Evolutionary conservation across 169 alveolate species (phyloP).

Genomic region (Eimeria maxima): DNA sequence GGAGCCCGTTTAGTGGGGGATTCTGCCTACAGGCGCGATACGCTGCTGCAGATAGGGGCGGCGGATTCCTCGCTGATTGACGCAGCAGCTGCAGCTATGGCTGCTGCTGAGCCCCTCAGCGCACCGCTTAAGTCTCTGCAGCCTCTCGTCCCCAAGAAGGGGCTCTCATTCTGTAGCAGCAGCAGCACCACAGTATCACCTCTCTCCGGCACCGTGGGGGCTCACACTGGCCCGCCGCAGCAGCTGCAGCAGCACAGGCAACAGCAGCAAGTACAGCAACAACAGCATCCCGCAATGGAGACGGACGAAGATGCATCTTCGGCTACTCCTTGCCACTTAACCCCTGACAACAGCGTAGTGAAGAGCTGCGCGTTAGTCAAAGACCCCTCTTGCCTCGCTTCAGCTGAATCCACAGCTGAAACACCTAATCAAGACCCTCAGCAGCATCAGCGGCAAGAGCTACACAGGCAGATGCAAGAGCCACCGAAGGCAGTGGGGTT

Average conservation of each 20-base stretch:
- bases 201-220: constrained; percentile 17
- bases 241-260: constrained; percentile 1
- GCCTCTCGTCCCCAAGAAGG: constrained; percentile 37
- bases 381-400: background rate
- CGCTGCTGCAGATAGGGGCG: constrained; percentile 63
- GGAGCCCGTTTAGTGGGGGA: constrained; percentile 59
- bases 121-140: constrained; percentile 31
- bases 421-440: background rate
- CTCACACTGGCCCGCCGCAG: background rate
- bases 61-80: constrained; percentile 46
- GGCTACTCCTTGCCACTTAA: constrained; percentile 30
- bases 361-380: background rate
- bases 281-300: constrained; percentile 42
- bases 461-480: constrained; percentile 7
- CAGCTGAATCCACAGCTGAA: background rate
- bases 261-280: constrained; percentile 23
- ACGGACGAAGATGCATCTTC: background rate
- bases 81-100: constrained; percentile 74
- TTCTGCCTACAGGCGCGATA: constrained; percentile 23
- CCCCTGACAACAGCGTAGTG: background rate
- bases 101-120: constrained; percentile 61
- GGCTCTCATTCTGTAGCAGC: constrained; percentile 38
- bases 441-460: constrained; percentile 46
- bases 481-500: background rate
- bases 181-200: constrained; percentile 46